phyloP scores from a whole-genome alignment of 2,329 filamentous ascomycete genomes.

The Fusarium dlaminii region DNA sequence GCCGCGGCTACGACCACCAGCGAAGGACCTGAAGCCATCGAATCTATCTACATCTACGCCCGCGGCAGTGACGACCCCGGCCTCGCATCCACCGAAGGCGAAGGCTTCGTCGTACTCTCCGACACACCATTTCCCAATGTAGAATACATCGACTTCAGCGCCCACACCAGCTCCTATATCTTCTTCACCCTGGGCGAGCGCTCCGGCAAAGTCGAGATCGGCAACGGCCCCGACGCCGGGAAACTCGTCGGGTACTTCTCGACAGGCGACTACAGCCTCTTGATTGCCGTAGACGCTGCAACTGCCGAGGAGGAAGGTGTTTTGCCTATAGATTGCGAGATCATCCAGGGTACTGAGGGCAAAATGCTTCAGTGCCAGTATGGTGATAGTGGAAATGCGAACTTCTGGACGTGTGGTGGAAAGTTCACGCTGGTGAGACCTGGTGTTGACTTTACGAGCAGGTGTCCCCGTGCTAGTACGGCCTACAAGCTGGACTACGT shows the following conservation, averaged over 20 bases:
- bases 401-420: background rate
- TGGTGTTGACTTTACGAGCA: background rate
- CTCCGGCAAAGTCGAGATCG: background rate
- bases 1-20: background rate
- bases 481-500: background rate
- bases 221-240: background rate
- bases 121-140: rapidly evolving
- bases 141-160: background rate
- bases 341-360: background rate
- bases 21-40: rapidly evolving
- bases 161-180: rapidly evolving
- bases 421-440: background rate
- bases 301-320: background rate
- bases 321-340: rapidly evolving
- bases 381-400: rapidly evolving
- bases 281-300: rapidly evolving
- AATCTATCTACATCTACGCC: background rate
- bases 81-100: rapidly evolving
- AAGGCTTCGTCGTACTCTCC: rapidly evolving
- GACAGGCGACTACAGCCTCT: background rate
- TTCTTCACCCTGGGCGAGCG: background rate
- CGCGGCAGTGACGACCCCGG: rapidly evolving
- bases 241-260: rapidly evolving
- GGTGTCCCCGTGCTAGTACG: background rate
- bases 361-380: background rate